These are phyloP conservation scores for Aspergillus terreus DNA, from an alignment of 2,329 filamentous ascomycete genomes.

Conservation along the genomic window DNA sequence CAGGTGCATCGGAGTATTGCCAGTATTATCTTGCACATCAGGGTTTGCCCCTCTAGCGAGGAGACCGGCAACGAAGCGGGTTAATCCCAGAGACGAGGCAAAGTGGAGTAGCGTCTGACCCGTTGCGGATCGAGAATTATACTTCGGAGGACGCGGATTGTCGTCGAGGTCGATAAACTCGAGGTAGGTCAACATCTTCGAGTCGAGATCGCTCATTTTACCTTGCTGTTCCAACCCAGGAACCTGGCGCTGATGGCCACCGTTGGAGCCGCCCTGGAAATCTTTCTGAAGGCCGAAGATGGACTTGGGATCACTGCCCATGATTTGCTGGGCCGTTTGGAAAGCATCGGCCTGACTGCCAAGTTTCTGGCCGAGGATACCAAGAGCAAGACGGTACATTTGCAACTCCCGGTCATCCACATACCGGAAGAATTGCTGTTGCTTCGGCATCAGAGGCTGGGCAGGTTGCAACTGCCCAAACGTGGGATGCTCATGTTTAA, in stretches of 20 bases:
- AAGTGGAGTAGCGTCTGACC: constrained; percentile 81
- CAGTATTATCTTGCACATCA: constrained; percentile 70
- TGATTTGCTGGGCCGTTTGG: constrained; percentile 46
- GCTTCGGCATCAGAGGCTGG: constrained; percentile 44
- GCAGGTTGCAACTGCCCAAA: constrained; percentile 45
- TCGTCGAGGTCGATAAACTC: constrained; percentile 77
- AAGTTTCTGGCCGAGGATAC: constrained; percentile 45
- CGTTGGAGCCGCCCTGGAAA: constrained; percentile 40
- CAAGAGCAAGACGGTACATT: constrained; percentile 43
- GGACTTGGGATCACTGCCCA: constrained; percentile 42
- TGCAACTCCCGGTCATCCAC: constrained; percentile 48
- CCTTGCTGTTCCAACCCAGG: constrained; percentile 41
- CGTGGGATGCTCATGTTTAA: constrained; percentile 55
- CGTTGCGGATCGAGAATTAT: constrained; percentile 62
- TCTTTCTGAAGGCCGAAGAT: constrained; percentile 48
- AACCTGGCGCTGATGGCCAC: constrained; percentile 44
- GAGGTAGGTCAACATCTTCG: constrained; percentile 67
- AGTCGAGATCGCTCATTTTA: constrained; percentile 57
- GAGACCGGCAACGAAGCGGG: constrained; percentile 71
- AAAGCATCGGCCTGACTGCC: constrained; percentile 46
- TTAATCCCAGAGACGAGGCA: constrained; percentile 70
- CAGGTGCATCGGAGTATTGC: constrained; percentile 78
- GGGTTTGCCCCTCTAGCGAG: constrained; percentile 74
- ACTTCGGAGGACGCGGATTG: constrained; percentile 62
- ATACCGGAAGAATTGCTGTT: constrained; percentile 65